A percentile compares a stretch with the other conserved stretches of the same genome.
Conservation (phyloP, 1,284 basidiomycete species). For the Vanrija humicola region DNA sequence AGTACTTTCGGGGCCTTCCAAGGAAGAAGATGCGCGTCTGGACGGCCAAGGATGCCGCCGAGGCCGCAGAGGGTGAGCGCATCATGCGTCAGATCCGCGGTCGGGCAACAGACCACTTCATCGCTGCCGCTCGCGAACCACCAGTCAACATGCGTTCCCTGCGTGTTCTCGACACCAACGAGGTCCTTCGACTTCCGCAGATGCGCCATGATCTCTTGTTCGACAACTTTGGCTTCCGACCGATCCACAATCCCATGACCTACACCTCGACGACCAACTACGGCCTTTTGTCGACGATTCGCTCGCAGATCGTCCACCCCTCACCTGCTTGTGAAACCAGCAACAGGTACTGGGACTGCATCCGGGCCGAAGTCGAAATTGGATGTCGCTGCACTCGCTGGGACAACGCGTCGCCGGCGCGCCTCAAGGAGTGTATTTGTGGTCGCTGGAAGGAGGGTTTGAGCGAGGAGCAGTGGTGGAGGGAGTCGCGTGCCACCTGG, state of each 20-base stretch:
- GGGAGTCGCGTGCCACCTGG: constrained; percentile 53
- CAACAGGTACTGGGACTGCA: constrained; percentile 80
- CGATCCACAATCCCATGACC: constrained; percentile 57
- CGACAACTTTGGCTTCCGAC: constrained; percentile 53
- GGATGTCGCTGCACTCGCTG: constrained; percentile 83
- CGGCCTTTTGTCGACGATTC: constrained; percentile 22
- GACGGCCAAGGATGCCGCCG: constrained; percentile 16
- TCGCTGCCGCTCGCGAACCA: constrained; percentile 50
- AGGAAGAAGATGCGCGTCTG: constrained; percentile 18
- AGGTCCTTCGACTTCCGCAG: constrained; percentile 82
- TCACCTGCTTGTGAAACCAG: constrained; percentile 53
- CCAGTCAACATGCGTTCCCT: constrained; percentile 78
- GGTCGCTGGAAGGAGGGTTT: constrained; percentile 46
- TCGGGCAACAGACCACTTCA: constrained; percentile 21
- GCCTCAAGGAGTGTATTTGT: constrained; percentile 59
- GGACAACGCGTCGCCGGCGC: constrained; percentile 50
- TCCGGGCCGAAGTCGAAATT: constrained; percentile 69
- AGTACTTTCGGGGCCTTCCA: constrained; percentile 12
- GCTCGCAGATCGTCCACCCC: constrained; percentile 26
- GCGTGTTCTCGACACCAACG: constrained; percentile 76
- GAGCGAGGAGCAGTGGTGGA: constrained; percentile 51
- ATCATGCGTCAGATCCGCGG: constrained; percentile 19
- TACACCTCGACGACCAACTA: constrained; percentile 50
- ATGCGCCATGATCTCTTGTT: constrained; percentile 90
- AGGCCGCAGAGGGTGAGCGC: constrained; percentile 15